phyloP scores from a whole-genome alignment of 306 rosid species.

The Biancaea sappan region DNA sequence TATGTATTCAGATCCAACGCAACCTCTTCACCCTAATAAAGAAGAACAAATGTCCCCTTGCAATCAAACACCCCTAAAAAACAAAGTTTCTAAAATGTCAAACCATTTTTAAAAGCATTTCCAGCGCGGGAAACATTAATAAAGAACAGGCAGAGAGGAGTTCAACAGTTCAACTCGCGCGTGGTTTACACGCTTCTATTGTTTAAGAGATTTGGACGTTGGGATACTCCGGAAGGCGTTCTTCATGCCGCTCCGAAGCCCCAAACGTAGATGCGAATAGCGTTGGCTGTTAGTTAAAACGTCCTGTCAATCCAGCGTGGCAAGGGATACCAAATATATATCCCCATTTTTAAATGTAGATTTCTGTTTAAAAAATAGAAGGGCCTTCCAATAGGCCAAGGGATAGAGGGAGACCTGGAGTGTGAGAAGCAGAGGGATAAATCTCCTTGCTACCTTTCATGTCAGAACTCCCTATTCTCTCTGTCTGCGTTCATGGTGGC shows the following conservation, averaged over 20 bases:
- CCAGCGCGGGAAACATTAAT: conserved; percentile 31
- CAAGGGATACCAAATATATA: not conserved
- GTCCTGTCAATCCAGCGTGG: conserved; percentile 36
- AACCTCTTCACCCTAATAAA: too few species aligned
- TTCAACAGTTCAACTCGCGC: conserved; percentile 26
- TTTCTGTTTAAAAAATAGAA: conserved; percentile 9
- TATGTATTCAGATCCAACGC: too few species aligned
- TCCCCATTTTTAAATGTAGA: not conserved
- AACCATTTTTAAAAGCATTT: conserved; percentile 12
- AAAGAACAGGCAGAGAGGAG: not conserved
- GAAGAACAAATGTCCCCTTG: too few species aligned
- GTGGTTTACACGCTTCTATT: conserved; percentile 19
- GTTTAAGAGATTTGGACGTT: not conserved
- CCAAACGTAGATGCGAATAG: conserved; percentile 31
- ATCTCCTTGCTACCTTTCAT: conserved; percentile 30
- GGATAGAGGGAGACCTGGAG: not conserved
- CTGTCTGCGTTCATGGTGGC: conserved; percentile 60
- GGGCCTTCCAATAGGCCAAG: not conserved
- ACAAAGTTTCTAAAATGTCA: not conserved
- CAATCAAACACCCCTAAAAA: too few species aligned
- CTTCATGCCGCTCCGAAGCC: conserved; percentile 49
- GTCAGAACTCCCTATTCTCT: conserved; percentile 36
- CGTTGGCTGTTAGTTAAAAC: conserved; percentile 30
- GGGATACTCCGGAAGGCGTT: conserved; percentile 6
- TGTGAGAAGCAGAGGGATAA: conserved; percentile 28